Evolutionary conservation across 2,329 filamentous ascomycete genomes (phyloP).

Genomic region (Xylariaceae sp.): DNA sequence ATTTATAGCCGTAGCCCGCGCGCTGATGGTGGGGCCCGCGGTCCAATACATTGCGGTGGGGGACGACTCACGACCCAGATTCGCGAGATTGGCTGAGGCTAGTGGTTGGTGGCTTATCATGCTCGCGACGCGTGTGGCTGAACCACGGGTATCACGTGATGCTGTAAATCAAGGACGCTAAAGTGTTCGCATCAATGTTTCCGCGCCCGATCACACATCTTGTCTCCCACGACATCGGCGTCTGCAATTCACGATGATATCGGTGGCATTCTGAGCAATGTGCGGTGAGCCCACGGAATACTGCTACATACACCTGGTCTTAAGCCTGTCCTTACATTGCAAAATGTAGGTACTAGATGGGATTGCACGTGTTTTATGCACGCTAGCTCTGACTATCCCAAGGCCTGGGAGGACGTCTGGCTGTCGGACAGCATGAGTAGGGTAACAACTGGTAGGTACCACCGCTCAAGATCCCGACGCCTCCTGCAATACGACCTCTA

Average conservation of each 20-base stretch:
- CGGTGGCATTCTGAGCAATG: not conserved
- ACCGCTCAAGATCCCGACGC: not conserved
- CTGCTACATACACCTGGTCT: not conserved
- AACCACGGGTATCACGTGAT: not conserved
- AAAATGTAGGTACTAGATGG: not conserved
- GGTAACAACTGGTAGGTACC: not conserved
- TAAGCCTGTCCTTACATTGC: not conserved
- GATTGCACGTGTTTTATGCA: not conserved
- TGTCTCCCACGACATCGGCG: not conserved
- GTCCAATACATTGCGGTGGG: constrained; percentile 9
- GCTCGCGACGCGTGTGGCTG: constrained; percentile 1
- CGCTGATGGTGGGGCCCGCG: constrained; percentile 3
- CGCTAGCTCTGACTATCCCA: not conserved
- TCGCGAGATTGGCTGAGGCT: not conserved
- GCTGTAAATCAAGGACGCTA: not conserved
- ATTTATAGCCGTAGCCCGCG: constrained; percentile 8
- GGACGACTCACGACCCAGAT: constrained; percentile 4
- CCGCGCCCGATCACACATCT: not conserved
- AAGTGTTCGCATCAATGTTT: not conserved
- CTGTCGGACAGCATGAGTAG: not conserved
- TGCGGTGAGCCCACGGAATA: not conserved
- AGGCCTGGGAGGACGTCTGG: not conserved
- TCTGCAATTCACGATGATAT: not conserved
- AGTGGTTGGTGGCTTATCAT: constrained; percentile 1
- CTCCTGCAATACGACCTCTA: constrained; percentile 1